These are phyloP conservation scores for Aspergillus hancockii DNA, from an alignment of 495 filamentous ascomycete species.

Conservation along the genomic window DNA sequence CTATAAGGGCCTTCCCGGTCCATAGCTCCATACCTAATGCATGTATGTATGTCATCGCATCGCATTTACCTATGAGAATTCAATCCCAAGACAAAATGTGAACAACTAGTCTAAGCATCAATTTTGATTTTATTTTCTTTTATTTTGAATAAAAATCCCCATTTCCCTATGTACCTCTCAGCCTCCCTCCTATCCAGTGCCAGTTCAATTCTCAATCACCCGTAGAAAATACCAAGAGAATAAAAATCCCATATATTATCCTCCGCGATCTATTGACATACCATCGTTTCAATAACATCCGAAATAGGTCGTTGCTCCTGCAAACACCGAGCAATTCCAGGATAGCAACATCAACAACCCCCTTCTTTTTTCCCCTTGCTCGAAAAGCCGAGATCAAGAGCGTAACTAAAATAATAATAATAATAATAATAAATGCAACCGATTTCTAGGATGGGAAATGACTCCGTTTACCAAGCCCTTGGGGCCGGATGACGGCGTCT, in stretches of 20 bases:
- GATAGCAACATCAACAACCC: not conserved
- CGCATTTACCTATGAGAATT: not conserved
- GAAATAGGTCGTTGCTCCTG: not conserved
- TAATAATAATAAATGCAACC: not conserved
- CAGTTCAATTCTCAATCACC: too few species aligned
- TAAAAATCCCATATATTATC: not conserved
- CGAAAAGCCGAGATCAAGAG: not conserved
- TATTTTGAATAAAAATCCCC: not conserved
- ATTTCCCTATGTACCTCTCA: not conserved
- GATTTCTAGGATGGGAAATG: conserved; percentile 25
- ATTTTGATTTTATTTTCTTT: not conserved
- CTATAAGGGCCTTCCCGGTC: not conserved
- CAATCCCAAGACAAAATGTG: too few species aligned
- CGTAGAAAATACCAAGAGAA: too few species aligned
- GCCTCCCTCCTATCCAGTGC: not conserved
- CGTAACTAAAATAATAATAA: conserved; percentile 3
- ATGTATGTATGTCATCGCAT: not conserved
- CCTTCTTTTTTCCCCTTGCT: not conserved
- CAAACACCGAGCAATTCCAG: not conserved
- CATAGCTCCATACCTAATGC: not conserved
- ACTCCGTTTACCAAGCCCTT: conserved; percentile 27
- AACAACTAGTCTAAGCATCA: not conserved
- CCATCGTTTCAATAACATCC: conserved; percentile 4
- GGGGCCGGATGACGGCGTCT: conserved; percentile 20
- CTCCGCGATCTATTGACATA: not conserved